These are phyloP conservation scores for Mycena polygramma DNA, from an alignment of 768 basidiomycete genomes.

Conservation along the genomic window DNA sequence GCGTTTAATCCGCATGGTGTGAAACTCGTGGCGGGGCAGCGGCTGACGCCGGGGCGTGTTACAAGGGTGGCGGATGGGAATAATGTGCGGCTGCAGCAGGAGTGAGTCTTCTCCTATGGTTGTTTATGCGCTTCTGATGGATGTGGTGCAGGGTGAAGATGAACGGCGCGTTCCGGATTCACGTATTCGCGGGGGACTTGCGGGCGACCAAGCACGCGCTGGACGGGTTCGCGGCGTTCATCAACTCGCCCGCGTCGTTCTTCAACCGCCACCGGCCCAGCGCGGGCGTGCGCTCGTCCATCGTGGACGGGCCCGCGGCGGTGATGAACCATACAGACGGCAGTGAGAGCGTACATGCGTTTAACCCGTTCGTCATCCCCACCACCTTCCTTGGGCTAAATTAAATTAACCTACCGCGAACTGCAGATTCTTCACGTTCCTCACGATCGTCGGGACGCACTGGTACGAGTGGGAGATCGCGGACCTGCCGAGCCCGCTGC, in stretches of 20 bases:
- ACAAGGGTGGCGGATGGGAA: constrained; percentile 35
- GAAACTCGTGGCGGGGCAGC: constrained; percentile 35
- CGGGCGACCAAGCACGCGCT: constrained; percentile 23
- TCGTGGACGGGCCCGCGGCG: constrained; percentile 34
- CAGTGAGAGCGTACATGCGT: constrained; percentile 1
- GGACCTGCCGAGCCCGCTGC: constrained; percentile 36
- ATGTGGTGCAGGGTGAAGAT: constrained; percentile 33
- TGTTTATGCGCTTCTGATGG: background rate
- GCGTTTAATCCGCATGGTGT: constrained; percentile 33
- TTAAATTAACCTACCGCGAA: background rate
- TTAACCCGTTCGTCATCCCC: constrained; percentile 32
- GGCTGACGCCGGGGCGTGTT: constrained; percentile 31
- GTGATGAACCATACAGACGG: constrained; percentile 22
- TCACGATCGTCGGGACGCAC: constrained; percentile 37
- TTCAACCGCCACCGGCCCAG: constrained; percentile 31
- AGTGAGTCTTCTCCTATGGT: constrained; percentile 21
- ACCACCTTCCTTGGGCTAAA: too few species aligned
- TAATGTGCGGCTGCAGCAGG: constrained; percentile 35
- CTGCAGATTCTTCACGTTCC: constrained; percentile 38
- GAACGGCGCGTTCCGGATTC: constrained; percentile 40
- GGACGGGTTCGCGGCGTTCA: constrained; percentile 35
- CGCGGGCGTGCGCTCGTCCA: constrained; percentile 23
- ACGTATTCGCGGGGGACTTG: constrained; percentile 36
- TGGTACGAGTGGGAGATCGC: constrained; percentile 39
- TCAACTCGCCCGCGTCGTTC: constrained; percentile 36